Evolutionary conservation across 768 basidiomycete species (phyloP).

Genomic region (Lyophyllum semitale): DNA sequence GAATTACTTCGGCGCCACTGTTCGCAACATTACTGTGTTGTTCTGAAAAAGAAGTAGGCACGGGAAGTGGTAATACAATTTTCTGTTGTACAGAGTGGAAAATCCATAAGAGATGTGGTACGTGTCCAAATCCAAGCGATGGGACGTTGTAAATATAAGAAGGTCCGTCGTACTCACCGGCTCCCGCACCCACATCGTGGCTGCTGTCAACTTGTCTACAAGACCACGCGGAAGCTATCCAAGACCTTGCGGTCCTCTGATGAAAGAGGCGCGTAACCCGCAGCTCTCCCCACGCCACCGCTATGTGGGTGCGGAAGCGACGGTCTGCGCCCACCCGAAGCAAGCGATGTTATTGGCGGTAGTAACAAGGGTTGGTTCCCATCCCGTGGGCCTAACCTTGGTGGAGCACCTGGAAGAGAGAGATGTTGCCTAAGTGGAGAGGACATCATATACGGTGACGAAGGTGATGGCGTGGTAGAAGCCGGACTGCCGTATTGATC

Average conservation of each 20-base stretch:
- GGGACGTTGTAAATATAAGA: slow-evolving; percentile 4
- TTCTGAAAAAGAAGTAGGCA: background rate
- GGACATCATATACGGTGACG: slow-evolving; percentile 13
- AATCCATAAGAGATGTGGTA: background rate
- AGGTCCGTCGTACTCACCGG: slow-evolving; percentile 1
- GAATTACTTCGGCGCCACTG: background rate
- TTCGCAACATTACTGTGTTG: too few species aligned
- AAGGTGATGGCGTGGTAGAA: slow-evolving; percentile 17
- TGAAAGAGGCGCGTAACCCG: slow-evolving; percentile 43
- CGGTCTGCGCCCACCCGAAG: slow-evolving; percentile 4
- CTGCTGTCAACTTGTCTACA: slow-evolving; percentile 29
- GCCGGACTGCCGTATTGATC: slow-evolving; percentile 15
- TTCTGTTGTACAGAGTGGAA: background rate
- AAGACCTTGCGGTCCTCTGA: slow-evolving; percentile 62
- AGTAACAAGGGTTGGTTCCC: slow-evolving; percentile 15
- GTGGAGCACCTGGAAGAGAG: slow-evolving; percentile 8
- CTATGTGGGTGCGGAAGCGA: slow-evolving; percentile 28
- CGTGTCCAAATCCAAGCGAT: background rate
- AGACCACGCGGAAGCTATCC: slow-evolving; percentile 53
- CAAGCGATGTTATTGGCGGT: slow-evolving; percentile 18
- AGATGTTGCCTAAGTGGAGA: slow-evolving; percentile 15
- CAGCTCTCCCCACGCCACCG: slow-evolving; percentile 15
- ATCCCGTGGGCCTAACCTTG: background rate
- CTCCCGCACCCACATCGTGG: background rate
- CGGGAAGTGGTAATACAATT: background rate